Conservation (phyloP, 2,329 filamentous ascomycete species). For the Geoglossum cookeanum region DNA sequence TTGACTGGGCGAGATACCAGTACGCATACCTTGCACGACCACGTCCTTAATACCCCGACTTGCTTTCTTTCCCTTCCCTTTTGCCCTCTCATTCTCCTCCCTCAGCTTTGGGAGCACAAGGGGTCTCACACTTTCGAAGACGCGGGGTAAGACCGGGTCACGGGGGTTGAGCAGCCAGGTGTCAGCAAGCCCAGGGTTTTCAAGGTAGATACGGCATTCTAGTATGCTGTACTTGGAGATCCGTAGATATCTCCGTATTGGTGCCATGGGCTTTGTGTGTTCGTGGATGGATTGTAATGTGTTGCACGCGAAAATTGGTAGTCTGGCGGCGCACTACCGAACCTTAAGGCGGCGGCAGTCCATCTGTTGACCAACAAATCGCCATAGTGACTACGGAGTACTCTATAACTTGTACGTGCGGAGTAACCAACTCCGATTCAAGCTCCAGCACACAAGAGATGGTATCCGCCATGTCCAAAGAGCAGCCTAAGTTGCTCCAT, state of each 20-base stretch:
- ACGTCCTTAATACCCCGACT: conserved; percentile 73
- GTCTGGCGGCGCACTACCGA: neutral
- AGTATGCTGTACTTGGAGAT: conserved; percentile 87
- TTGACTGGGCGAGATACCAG: neutral
- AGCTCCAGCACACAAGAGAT: neutral
- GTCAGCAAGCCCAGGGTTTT: conserved; percentile 65
- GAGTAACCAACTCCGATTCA: neutral
- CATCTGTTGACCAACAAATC: neutral
- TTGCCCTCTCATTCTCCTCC: conserved; percentile 52
- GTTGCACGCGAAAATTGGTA: too few species aligned
- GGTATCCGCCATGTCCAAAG: neutral
- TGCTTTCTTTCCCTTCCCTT: conserved; percentile 40
- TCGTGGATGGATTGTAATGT: neutral
- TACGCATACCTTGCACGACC: conserved; percentile 48
- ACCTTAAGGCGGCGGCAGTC: neutral
- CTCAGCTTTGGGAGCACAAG: conserved; percentile 77
- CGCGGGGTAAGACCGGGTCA: conserved; percentile 56
- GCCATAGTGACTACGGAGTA: too few species aligned
- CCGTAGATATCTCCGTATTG: conserved; percentile 71
- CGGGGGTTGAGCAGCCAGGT: conserved; percentile 69
- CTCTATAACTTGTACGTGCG: too few species aligned
- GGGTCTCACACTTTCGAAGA: conserved; percentile 71
- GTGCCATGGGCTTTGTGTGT: conserved; percentile 42
- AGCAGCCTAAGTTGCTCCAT: neutral
- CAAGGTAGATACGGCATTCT: conserved; percentile 92